Base-by-base conservation (phyloP, 192 early-diverging fungal genomes). In the Mycoemilia scoparia region DNA sequence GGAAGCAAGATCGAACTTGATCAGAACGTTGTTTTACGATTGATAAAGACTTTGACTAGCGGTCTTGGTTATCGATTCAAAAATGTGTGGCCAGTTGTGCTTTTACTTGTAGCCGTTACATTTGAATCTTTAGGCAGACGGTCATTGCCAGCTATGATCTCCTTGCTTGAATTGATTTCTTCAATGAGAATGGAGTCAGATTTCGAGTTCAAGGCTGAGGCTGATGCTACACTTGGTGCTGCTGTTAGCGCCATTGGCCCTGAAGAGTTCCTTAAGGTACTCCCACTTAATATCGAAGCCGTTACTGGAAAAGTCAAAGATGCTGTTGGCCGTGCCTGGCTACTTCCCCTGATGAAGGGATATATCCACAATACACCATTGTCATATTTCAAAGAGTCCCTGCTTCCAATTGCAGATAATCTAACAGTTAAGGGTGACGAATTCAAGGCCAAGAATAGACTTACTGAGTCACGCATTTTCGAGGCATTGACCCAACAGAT, bases 401-500 rank as follows among this genome's bases (percentile, higher is more conserved):
- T 96, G 35, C 61, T 87, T n/a, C 87, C 88, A 2, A 46, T 96
- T 14, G 79, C 77, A 3, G 73, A 86, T 21, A 59, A 67, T 9
- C 60, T 95, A 29, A 51, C 68, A 7, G 60, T 62, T 13, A 79
- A 74, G 49, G 63, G 73, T 18, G 65, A 65, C 21, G 54, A 51
- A 26, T 80, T 69, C 41, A 43, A 55, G 12, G 38, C 52, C 13
- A 43, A 74, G 42, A 69, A 65, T 34, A 51, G 76, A 15, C 63
- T 72, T 32, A 60, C 77, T 29, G 73, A 79, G 57, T 71, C 87
- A 29, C 92, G 95, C 52, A 68, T 97, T 23, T 93, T 76, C 56
- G 82, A 80, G 34, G 90, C 90, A 2, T 64, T 97, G 18, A 69
- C 66, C 21, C 62, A 76, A 20, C 93, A 97, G 64, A 66, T 88